Conservation (phyloP, 108 stramenopile genomes). For the Chaetoceros tenuissimus region DNA sequence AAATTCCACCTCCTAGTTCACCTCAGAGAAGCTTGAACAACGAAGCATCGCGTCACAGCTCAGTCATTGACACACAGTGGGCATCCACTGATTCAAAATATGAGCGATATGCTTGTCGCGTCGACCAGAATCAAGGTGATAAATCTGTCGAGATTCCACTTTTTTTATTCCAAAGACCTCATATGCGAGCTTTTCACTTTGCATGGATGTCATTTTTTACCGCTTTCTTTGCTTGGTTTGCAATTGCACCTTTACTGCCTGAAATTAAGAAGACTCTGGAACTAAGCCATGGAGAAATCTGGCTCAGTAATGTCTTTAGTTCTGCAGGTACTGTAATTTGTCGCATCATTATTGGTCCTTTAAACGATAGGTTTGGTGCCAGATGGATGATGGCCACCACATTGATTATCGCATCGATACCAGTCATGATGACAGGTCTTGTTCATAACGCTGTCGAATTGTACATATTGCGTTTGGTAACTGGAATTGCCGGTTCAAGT, state of each 20-base stretch:
- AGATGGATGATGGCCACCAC: conserved; percentile 31
- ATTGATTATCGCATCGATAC: conserved; percentile 54
- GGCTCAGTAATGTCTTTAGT: conserved; percentile 43
- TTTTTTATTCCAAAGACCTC: conserved; percentile 32
- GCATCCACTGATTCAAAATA: conserved; percentile 59
- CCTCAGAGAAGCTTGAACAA: too few relatives aligned
- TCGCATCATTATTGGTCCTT: conserved; percentile 62
- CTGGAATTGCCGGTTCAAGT: conserved; percentile 3
- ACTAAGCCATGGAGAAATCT: conserved; percentile 47
- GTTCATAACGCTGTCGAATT: neutral
- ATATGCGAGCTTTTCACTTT: conserved; percentile 71
- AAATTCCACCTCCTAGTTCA: too few relatives aligned
- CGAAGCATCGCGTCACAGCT: too few relatives aligned
- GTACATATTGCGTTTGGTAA: neutral
- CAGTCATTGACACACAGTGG: conserved; percentile 13
- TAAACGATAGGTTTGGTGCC: conserved; percentile 72
- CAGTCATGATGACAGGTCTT: conserved; percentile 47
- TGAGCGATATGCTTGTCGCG: conserved; percentile 35
- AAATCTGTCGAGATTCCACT: conserved; percentile 38
- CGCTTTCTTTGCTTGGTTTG: conserved; percentile 63
- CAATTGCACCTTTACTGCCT: conserved; percentile 52
- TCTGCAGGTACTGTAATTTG: conserved; percentile 45
- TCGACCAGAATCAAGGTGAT: conserved; percentile 43
- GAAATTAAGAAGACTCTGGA: conserved; percentile 40
- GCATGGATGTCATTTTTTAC: conserved; percentile 60